Base-by-base conservation (phyloP, 2,329 filamentous ascomycete species). In the Cylindrodendrum hubeiense region DNA sequence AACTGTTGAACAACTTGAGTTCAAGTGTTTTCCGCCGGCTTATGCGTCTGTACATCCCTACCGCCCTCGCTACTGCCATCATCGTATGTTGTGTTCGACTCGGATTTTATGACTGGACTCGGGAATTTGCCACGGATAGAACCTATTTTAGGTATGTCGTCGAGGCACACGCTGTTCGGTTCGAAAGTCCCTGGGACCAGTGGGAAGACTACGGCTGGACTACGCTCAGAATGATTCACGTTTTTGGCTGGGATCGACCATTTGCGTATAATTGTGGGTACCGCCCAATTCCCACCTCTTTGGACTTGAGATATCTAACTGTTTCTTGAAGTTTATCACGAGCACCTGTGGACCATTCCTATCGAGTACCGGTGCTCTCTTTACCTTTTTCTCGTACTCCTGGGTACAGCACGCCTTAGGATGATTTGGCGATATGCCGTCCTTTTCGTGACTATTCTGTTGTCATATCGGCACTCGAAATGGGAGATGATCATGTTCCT, bases 341-440 rank as follows among this genome's bases (percentile, higher is more conserved):
- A 86, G n/a, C 88, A 90, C 66, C 76, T 89, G 15, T 90, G 88
- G 88, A 89, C 88, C 5, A 89, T 90, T 43, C 87, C 88, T 3
- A 82, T 89, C 46, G 88, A 90, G 74, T 89, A 87, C 70, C 81
- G 85, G 62, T 86, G 84, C 73, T 88, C 86, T 3, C 83, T 90
- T 74, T 81, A 86, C 62, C 80, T 89, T 12, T 90, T 89, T 75
- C 76, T 89, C 5, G 79, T 82, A 9, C 75, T 88, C n/a, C 66
- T 88, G 5, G 86, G 81, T 21, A 82, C 85, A 10, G 84, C 84
- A 3, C 79, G 84, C 34, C 72, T 87, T 28, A 79, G 80, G 43
- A 80, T 78, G 17, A 64, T 60, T 21, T 69, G 82, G 47, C 80
- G 88, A 17, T 77, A 85, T 28, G 65, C 80, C 21, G 78, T 80